A percentile compares a stretch with the other conserved stretches of the same genome.
Evolutionary conservation across 257 asterid genomes (phyloP).

Genomic region (Jasminum sambac): DNA sequence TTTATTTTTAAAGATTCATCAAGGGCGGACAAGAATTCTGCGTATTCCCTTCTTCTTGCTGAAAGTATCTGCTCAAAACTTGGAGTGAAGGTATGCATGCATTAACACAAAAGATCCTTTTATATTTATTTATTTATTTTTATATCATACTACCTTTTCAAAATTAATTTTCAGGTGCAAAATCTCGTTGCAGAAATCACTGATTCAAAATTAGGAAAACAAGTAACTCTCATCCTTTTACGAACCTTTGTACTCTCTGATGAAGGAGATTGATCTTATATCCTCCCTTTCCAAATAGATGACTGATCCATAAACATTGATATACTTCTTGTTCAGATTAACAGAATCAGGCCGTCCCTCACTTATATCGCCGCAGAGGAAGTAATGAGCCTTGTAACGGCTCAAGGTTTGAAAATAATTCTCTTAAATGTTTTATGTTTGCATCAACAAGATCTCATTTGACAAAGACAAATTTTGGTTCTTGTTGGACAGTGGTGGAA

Average conservation of each 20-base stretch:
- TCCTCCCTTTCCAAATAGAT: not conserved
- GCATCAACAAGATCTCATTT: not conserved
- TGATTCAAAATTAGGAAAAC: conserved; percentile 92
- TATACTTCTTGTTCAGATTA: conserved; percentile 48
- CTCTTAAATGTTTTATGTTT: conserved; percentile 1
- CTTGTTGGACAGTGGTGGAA: conserved; percentile 66
- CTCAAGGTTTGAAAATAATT: conserved; percentile 63
- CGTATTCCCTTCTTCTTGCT: conserved; percentile 92
- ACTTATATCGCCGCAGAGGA: conserved; percentile 88
- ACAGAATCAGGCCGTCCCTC: conserved; percentile 81
- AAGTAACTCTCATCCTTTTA: conserved; percentile 41
- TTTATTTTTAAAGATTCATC: conserved; percentile 59
- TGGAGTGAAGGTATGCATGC: conserved; percentile 67
- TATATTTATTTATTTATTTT: not conserved
- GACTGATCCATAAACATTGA: conserved; percentile 7
- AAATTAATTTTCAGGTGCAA: conserved; percentile 59
- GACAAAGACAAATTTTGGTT: conserved; percentile 10
- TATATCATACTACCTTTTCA: not conserved
- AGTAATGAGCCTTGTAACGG: conserved; percentile 98
- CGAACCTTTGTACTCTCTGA: conserved; percentile 9
- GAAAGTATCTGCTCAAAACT: conserved; percentile 76
- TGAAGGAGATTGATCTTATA: not conserved
- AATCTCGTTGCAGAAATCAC: conserved; percentile 90
- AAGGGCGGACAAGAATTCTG: conserved; percentile 90
- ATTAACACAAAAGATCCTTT: not conserved